Base-by-base conservation (phyloP, 2,329 filamentous ascomycete species). In the Calonectria montana region DNA sequence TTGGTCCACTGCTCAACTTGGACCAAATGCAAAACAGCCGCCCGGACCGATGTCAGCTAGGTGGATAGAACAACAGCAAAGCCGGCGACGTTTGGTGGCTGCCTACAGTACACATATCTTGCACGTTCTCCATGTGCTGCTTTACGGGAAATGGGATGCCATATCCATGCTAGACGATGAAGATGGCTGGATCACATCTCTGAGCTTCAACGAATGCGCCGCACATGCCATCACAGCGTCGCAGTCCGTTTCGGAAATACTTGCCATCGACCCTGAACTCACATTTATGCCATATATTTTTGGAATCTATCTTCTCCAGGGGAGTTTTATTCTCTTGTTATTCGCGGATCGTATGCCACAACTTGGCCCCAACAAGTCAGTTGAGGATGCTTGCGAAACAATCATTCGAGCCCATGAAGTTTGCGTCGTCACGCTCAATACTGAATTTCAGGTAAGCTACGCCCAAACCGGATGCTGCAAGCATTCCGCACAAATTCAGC, bases 261-360 rank as follows among this genome's bases (percentile, higher is more conserved):
- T 89, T 8, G 80, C 82, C 2, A 80, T 84, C n/a, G 87, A 89
- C 72, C 86, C 85, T 3, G 86, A 88, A 71, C 80, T 88, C 37
- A 85, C 84, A 0, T 88, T 88, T 64, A 88, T 88, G 85, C 86
- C 87, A 1, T 88, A 88, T 74, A 80, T 88, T 3, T 88, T 88
- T 64, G 87, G 87, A 1, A 88, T 88, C 9, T 89, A 89, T 67
- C 80, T 89, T 0, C 80, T 88, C 4, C 87, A 88, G 63, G 87
- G 87, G 0, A 88, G 86, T 72, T 87, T 88, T 61, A 85, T 88
- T 23, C 79, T 88, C 7, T 79, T 88, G 3, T 77, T 88, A 0
- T 86, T 88, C 62, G 86, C 86, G 10, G 87, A 88, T 72, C 82
- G 86, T 9, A 86, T 88, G 84, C 84, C 85, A 2, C 84, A 87